A percentile compares a stretch with the other conserved stretches of the same genome.
Conservation (phyloP, 306 rosid species). For the Echinosophora koreensis region DNA sequence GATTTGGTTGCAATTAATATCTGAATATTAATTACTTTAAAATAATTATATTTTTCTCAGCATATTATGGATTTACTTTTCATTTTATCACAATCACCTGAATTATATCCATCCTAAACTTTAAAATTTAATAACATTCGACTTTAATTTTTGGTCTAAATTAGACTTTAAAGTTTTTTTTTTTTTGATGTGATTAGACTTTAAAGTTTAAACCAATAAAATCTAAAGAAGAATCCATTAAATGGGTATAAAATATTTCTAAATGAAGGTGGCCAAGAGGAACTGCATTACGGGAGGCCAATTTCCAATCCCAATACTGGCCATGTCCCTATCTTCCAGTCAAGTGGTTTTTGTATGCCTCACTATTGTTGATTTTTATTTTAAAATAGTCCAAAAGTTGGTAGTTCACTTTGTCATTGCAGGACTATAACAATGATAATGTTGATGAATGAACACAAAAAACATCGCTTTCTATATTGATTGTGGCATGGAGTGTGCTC, state of each 20-base stretch:
- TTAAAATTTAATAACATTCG: not conserved
- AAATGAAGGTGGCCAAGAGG: not conserved
- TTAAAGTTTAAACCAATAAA: conserved; percentile 5
- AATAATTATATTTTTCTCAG: too few species aligned
- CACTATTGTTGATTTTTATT: conserved; percentile 29
- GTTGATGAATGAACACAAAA: conserved; percentile 37
- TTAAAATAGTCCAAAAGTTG: conserved; percentile 46
- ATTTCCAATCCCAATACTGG: conserved; percentile 27
- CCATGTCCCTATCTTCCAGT: conserved; percentile 39
- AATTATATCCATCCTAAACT: not conserved
- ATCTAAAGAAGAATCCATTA: conserved; percentile 7
- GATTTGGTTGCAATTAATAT: not conserved
- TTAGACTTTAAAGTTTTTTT: too few species aligned
- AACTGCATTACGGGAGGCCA: conserved; percentile 27
- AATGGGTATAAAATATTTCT: not conserved
- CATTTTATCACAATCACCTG: not conserved
- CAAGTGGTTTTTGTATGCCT: conserved; percentile 43
- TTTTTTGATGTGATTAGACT: too few species aligned
- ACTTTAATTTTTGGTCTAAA: not conserved
- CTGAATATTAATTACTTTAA: not conserved
- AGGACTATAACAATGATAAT: conserved; percentile 22
- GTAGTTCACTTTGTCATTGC: conserved; percentile 47
- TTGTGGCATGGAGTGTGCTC: conserved; percentile 44
- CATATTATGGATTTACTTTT: not conserved
- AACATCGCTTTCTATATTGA: conserved; percentile 44